Evolutionary conservation across 2,329 filamentous ascomycete genomes (phyloP).

Genomic region (Phialophora tarda): DNA sequence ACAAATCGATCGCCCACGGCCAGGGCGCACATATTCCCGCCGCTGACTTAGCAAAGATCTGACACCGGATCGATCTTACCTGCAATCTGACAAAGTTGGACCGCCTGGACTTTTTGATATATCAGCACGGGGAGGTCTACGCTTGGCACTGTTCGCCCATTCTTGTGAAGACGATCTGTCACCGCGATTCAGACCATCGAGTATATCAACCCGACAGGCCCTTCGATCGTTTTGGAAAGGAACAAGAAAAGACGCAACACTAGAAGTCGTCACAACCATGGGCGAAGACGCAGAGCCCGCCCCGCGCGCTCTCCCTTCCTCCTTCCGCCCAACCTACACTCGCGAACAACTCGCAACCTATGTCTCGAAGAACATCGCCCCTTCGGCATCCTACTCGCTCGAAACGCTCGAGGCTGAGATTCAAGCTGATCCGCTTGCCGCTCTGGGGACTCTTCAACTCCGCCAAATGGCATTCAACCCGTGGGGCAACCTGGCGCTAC

Average conservation of each 20-base stretch:
- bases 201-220: background rate
- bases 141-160: background rate
- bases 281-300: conserved; percentile 11
- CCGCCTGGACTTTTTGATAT: conserved; percentile 1
- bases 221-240: background rate
- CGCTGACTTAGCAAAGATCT: background rate
- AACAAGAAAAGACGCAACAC: background rate
- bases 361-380: conserved; percentile 42
- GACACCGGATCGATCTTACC: background rate
- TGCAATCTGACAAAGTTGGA: conserved; percentile 5
- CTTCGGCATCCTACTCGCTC: conserved; percentile 36
- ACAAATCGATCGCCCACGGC: background rate
- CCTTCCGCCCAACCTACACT: conserved; percentile 43
- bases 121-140: background rate
- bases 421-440: conserved; percentile 42
- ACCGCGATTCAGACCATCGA: background rate
- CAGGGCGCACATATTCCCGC: background rate
- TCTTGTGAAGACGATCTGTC: background rate
- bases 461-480: conserved; percentile 57
- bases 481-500: conserved; percentile 63
- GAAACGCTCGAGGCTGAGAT: conserved; percentile 42
- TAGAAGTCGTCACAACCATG: conserved; percentile 11
- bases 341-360: conserved; percentile 47
- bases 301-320: conserved; percentile 1
- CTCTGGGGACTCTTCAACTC: conserved; percentile 47